Conservation (phyloP, 306 rosid genomes). For the Senna tora region DNA sequence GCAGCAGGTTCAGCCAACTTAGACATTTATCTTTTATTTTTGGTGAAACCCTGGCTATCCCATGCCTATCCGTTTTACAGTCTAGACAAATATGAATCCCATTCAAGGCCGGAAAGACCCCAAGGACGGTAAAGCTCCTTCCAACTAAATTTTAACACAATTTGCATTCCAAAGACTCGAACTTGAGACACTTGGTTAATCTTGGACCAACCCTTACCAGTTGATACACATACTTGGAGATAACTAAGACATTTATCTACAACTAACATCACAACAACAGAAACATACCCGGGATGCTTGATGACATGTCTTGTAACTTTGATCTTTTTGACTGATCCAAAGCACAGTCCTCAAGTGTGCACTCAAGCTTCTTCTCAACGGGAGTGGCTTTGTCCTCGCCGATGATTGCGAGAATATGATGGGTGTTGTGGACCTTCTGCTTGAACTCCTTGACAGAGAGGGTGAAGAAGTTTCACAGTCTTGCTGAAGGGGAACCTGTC, state of each 20-base stretch:
- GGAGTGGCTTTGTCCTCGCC: slow-evolving; percentile 65
- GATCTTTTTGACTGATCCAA: slow-evolving; percentile 77
- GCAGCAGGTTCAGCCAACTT: not conserved
- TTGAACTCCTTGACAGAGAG: slow-evolving; percentile 49
- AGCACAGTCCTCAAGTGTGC: slow-evolving; percentile 77
- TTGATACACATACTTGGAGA: no score
- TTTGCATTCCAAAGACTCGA: no score
- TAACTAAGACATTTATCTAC: not conserved
- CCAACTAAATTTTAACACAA: no score
- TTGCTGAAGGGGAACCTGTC: slow-evolving; percentile 24
- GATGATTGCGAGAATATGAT: slow-evolving; percentile 82
- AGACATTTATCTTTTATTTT: not conserved
- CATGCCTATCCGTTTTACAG: no score
- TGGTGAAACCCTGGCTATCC: no score
- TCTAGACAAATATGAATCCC: no score
- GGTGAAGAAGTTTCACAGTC: not conserved
- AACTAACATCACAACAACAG: not conserved
- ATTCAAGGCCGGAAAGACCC: no score
- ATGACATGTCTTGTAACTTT: slow-evolving; percentile 70
- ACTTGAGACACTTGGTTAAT: no score
- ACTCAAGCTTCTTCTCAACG: slow-evolving; percentile 61
- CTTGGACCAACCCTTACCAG: no score
- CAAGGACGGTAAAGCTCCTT: no score
- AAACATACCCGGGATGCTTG: slow-evolving; percentile 66
- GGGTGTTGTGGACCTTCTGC: slow-evolving; percentile 62